A percentile compares a stretch with the other conserved stretches of the same genome.
These are phyloP conservation scores for Wickerhamomyces sp. DNA, from an alignment of 1,139 yeast genomes.

Conservation along the genomic window DNA sequence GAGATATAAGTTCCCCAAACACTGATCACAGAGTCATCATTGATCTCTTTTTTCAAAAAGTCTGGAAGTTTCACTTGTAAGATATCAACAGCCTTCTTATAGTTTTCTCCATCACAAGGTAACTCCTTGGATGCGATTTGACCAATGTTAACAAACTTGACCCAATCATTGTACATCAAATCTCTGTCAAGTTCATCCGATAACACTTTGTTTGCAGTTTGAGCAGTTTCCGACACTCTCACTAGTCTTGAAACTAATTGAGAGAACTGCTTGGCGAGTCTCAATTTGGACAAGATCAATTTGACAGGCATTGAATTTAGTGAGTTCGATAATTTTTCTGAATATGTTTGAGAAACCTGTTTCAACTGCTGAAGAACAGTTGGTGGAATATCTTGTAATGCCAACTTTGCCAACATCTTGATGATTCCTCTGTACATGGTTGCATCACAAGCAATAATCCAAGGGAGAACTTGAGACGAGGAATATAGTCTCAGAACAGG, in stretches of 20 bases:
- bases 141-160: conserved; percentile 42
- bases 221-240: conserved; percentile 56
- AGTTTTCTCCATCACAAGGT: conserved; percentile 41
- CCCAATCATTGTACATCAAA: conserved; percentile 60
- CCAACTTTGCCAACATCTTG: conserved; percentile 60
- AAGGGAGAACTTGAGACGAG: conserved; percentile 44
- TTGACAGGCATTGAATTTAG: conserved; percentile 46
- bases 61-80: conserved; percentile 40
- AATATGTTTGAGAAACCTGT: conserved; percentile 38
- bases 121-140: conserved; percentile 50
- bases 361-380: conserved; percentile 48
- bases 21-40: conserved; percentile 18
- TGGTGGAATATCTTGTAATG: conserved; percentile 56
- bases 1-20: conserved; percentile 38
- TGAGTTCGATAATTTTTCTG: conserved; percentile 34
- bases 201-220: conserved; percentile 48
- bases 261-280: conserved; percentile 53
- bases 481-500: conserved; percentile 61
- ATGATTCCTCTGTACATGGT: conserved; percentile 57
- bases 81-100: conserved; percentile 33
- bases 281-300: conserved; percentile 47
- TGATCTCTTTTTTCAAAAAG: conserved; percentile 27
- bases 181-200: conserved; percentile 41
- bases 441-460: conserved; percentile 67
- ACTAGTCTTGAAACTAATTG: conserved; percentile 52